phyloP scores from a whole-genome alignment of 1,139 yeast genomes.

The Yamadazyma kanchanaburiensis region DNA sequence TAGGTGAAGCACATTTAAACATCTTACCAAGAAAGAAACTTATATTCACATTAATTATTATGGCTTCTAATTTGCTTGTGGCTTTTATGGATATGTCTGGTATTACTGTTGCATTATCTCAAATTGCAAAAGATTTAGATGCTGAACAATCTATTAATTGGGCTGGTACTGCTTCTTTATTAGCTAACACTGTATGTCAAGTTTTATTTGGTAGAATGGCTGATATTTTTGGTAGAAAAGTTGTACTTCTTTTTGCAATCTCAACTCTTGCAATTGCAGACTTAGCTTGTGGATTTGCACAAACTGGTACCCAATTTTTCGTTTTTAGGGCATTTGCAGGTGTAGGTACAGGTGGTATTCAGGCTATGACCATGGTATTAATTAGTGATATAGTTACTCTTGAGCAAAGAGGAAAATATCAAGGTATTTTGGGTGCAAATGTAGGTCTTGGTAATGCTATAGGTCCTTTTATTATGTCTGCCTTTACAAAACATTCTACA shows the following conservation, averaged over 20 bases:
- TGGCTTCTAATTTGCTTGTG: slow-evolving; percentile 22
- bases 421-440: slow-evolving; percentile 47
- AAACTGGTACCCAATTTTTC: slow-evolving; percentile 37
- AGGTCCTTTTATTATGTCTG: slow-evolving; percentile 58
- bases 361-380: slow-evolving; percentile 39
- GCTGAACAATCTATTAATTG: slow-evolving; percentile 42
- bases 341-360: slow-evolving; percentile 43
- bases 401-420: slow-evolving; percentile 43
- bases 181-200: slow-evolving; percentile 44
- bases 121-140: slow-evolving; percentile 31
- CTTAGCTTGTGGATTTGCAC: slow-evolving; percentile 40
- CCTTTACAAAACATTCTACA: slow-evolving; percentile 35
- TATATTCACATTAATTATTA: slow-evolving; percentile 23
- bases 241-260: slow-evolving; percentile 30
- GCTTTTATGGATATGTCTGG: slow-evolving; percentile 43
- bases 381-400: slow-evolving; percentile 43
- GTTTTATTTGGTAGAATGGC: slow-evolving; percentile 40
- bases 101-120: slow-evolving; percentile 35
- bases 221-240: slow-evolving; percentile 45
- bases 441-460: slow-evolving; percentile 55
- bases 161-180: slow-evolving; percentile 49
- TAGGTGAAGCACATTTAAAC: slow-evolving; percentile 38
- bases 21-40: slow-evolving; percentile 29
- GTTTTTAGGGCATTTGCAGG: slow-evolving; percentile 46
- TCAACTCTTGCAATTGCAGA: slow-evolving; percentile 32